phyloP scores from a whole-genome alignment of 148 eudicot genomes.

The Bassia scoparia region DNA sequence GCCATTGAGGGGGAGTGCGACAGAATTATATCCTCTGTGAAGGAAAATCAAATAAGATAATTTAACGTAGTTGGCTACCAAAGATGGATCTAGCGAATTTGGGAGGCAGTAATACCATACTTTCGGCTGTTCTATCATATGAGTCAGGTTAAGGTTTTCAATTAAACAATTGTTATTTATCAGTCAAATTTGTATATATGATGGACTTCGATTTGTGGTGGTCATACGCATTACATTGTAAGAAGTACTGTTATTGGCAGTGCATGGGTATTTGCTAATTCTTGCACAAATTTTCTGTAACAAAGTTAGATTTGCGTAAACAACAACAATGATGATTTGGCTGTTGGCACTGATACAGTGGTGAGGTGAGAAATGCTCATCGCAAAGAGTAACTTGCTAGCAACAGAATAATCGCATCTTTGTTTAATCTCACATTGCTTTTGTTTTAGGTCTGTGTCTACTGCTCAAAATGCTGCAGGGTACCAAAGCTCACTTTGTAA shows the following conservation, averaged over 20 bases:
- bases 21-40: slow-evolving; percentile 28
- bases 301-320: slow-evolving; percentile 55
- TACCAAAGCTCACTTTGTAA: slow-evolving; percentile 42
- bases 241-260: slow-evolving; percentile 28
- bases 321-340: slow-evolving; percentile 48
- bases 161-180: slow-evolving; percentile 9
- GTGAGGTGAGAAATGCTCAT: slow-evolving; percentile 48
- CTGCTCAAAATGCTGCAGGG: slow-evolving; percentile 34
- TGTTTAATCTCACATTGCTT: slow-evolving; percentile 24
- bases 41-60: slow-evolving; percentile 31
- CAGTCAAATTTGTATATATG: not conserved
- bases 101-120: slow-evolving; percentile 64
- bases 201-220: slow-evolving; percentile 1
- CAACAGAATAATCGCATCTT: not conserved
- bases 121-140: slow-evolving; percentile 42
- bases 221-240: not conserved
- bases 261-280: slow-evolving; percentile 40
- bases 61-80: slow-evolving; percentile 59
- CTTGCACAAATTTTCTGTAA: slow-evolving; percentile 46
- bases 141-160: slow-evolving; percentile 49
- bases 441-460: slow-evolving; percentile 51
- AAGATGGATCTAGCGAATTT: slow-evolving; percentile 68
- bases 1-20: slow-evolving; percentile 65
- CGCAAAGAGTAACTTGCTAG: not conserved
- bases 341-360: slow-evolving; percentile 66